Evolutionary conservation across 768 basidiomycete genomes (phyloP), one percentile per base, ranked within the genome.

Genomic region (Hypholoma sublateritium): DNA sequence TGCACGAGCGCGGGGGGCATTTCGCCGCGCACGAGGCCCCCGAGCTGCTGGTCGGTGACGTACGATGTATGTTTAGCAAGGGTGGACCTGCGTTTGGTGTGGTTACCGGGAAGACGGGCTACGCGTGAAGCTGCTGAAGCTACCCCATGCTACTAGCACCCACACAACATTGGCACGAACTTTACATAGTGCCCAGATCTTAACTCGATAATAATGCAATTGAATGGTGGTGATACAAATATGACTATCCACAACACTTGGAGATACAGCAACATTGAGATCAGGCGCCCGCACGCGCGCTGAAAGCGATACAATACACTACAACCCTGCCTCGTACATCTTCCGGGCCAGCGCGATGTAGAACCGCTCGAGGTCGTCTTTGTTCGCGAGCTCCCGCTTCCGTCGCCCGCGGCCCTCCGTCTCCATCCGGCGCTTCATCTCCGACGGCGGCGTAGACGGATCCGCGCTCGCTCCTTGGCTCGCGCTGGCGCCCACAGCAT

Each of bases 261-360:
- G 39, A 41, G 39, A 41, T 41, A 41, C 39, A 41, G 39, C 39
- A 17, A 41, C 39, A 41, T 17, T 41, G 39, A 41, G 39, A 41
- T 41, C 16, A 16, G 39, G 39, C 17, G 39, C 16, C 39, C 39
- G 39, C 39, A 41, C 4, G 12, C n/a, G 13, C 39, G 39, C 17
- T 5, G 7, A 5, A 41, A 41, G 17, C 39, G 39, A 41, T 41
- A 41, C 39, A 41, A 41, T 17, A 53, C 44, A 22, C 44, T 78
- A 97, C 66, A 95, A 72, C 11, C 96, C 96, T 68, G 97, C 93
- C 56, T 98, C 91, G 63, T 95, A 93, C 73, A 99, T 72, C 74
- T 93, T 96, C 71, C 89, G 82, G 61, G 90, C 84, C 44, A 98
- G 70, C 5, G 95, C 91, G 34, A 97, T 80, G 70, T 96, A 96